Conservation (phyloP, 805 yeast species). For the Wickerhamomyces sydowiorum region DNA sequence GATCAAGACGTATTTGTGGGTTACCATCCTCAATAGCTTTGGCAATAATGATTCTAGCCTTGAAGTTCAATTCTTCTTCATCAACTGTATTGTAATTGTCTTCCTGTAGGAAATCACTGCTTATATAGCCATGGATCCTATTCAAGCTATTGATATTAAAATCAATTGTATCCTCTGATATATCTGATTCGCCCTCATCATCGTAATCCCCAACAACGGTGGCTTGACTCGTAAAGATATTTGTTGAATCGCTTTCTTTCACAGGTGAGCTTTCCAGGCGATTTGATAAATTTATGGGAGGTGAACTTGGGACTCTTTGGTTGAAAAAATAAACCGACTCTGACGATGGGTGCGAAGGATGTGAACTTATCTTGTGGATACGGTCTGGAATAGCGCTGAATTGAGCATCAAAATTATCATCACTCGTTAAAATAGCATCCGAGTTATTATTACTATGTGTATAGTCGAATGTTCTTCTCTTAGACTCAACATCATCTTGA, state of each 20-base stretch:
- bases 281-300: conserved; percentile 9
- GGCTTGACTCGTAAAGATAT: conserved; percentile 17
- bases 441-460: conserved; percentile 12
- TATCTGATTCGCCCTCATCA: conserved; percentile 3
- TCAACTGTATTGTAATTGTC: conserved; percentile 20
- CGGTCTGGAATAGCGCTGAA: background rate
- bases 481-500: conserved; percentile 10
- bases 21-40: conserved; percentile 41
- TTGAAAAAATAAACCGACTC: conserved; percentile 19
- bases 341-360: conserved; percentile 16
- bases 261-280: conserved; percentile 15
- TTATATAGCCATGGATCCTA: conserved; percentile 17
- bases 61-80: conserved; percentile 10
- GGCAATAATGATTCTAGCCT: conserved; percentile 37
- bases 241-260: conserved; percentile 1
- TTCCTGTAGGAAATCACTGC: conserved; percentile 15
- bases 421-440: conserved; percentile 16
- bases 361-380: conserved; percentile 12
- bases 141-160: conserved; percentile 20
- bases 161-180: conserved; percentile 15
- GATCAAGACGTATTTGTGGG: conserved; percentile 41
- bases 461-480: conserved; percentile 10
- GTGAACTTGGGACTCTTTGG: conserved; percentile 17
- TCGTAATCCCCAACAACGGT: conserved; percentile 3
- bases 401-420: conserved; percentile 7